These are phyloP conservation scores for Trichophyton rubrum DNA, from an alignment of 2,329 filamentous ascomycete genomes.

Conservation along the genomic window DNA sequence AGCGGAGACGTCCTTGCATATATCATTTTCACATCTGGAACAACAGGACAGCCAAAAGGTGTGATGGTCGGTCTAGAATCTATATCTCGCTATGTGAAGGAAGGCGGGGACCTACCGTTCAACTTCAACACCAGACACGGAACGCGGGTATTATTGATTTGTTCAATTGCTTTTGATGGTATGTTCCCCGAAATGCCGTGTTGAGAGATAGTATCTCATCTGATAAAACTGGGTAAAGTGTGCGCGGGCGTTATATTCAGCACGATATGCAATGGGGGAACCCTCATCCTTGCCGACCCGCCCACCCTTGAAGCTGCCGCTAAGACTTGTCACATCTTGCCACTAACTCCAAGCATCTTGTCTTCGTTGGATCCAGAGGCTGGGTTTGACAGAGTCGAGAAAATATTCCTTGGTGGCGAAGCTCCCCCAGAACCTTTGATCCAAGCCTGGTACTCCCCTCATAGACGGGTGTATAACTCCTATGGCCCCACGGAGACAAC, in stretches of 20 bases:
- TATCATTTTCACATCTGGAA: slow-evolving; percentile 13
- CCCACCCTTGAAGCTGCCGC: background rate
- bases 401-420: slow-evolving; percentile 2
- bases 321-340: background rate
- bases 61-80: slow-evolving; percentile 4
- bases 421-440: background rate
- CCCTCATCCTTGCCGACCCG: background rate
- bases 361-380: background rate
- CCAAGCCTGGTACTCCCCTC: background rate
- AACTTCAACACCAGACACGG: background rate
- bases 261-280: background rate
- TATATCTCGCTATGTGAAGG: slow-evolving; percentile 7
- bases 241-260: background rate
- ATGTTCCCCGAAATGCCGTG: background rate
- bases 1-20: background rate
- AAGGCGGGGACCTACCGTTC: slow-evolving; percentile 1
- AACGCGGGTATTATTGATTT: background rate
- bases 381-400: background rate
- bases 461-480: background rate
- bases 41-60: slow-evolving; percentile 7
- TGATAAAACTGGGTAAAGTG: background rate
- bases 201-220: background rate
- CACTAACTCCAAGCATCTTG: background rate
- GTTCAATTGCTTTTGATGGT: slow-evolving; percentile 5
- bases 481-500: slow-evolving; percentile 5